These are phyloP conservation scores for Phytophthora hybrid DNA, from an alignment of 352 stramenopile genomes.

Conservation along the genomic window DNA sequence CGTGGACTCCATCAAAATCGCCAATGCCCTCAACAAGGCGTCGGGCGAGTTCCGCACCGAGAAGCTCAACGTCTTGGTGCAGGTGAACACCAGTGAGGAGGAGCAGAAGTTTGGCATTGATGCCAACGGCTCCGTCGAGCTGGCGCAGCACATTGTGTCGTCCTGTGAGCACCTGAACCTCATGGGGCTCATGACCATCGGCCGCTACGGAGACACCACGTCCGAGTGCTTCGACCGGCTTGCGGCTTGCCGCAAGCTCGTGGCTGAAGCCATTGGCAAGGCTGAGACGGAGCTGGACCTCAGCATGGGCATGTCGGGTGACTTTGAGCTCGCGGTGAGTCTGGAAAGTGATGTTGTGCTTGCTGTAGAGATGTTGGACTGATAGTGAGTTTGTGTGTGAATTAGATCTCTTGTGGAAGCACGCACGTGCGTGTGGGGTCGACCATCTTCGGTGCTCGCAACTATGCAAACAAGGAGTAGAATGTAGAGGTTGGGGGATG, in stretches of 20 bases:
- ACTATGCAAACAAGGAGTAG: constrained; percentile 84
- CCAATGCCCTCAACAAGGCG: constrained; percentile 94
- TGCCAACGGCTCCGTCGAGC: constrained; percentile 74
- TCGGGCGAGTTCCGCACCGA: constrained; percentile 67
- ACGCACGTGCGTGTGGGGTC: constrained; percentile 97
- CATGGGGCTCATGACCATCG: constrained; percentile 99
- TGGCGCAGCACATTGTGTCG: constrained; percentile 89
- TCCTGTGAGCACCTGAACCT: constrained; percentile 94
- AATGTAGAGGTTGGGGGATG: constrained; percentile 7
- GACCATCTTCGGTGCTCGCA: constrained; percentile 97
- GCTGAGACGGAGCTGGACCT: constrained; percentile 89
- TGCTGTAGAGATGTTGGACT: background rate
- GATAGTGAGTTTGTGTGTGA: constrained; percentile 9
- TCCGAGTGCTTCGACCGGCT: constrained; percentile 93
- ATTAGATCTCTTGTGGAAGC: constrained; percentile 94
- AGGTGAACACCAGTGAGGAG: constrained; percentile 99
- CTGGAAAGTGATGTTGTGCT: background rate
- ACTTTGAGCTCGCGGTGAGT: constrained; percentile 95
- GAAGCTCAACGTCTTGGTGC: constrained; percentile 95
- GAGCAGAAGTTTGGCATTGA: constrained; percentile 97
- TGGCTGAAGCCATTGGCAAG: constrained; percentile 74
- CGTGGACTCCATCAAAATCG: constrained; percentile 97
- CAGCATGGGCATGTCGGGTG: constrained; percentile 99
- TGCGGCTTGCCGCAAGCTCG: constrained; percentile 66
- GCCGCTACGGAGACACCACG: constrained; percentile 93